Percentiles rank a stretch among this genome's conserved stretches.
These are phyloP conservation scores for Lantana camara DNA, from an alignment of 257 asterid genomes.

Conservation along the genomic window DNA sequence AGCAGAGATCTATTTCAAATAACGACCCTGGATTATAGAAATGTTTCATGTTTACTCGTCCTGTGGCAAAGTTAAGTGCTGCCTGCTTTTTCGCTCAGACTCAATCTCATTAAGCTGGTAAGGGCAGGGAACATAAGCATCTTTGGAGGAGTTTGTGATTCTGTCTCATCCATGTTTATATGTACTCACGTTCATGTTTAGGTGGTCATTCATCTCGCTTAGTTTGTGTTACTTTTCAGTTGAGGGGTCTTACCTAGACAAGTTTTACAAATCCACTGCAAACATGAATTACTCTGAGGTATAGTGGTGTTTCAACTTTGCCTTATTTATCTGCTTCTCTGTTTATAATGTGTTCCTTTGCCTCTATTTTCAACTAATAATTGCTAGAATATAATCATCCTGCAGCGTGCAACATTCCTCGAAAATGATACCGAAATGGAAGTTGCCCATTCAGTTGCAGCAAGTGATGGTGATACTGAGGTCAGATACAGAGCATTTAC, in stretches of 20 bases:
- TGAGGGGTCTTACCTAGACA: constrained; percentile 86
- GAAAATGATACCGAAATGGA: constrained; percentile 94
- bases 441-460: constrained; percentile 94
- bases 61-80: constrained; percentile 2
- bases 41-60: not conserved
- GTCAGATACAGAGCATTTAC: constrained; percentile 34
- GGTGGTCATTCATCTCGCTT: constrained; percentile 5
- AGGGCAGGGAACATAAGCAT: not conserved
- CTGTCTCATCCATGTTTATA: not conserved
- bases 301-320: not conserved
- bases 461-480: constrained; percentile 93
- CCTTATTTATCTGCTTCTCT: not conserved
- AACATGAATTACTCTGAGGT: constrained; percentile 80
- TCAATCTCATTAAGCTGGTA: not conserved
- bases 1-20: constrained; percentile 1
- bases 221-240: constrained; percentile 45
- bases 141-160: not conserved
- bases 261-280: constrained; percentile 79
- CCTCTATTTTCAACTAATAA: not conserved
- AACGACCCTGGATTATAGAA: not conserved
- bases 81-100: not conserved
- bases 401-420: constrained; percentile 88
- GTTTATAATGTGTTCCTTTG: constrained; percentile 20
- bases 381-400: not conserved
- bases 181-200: not conserved